Conservation (phyloP, 1,139 yeast genomes). For the Diutina neorugosa region DNA sequence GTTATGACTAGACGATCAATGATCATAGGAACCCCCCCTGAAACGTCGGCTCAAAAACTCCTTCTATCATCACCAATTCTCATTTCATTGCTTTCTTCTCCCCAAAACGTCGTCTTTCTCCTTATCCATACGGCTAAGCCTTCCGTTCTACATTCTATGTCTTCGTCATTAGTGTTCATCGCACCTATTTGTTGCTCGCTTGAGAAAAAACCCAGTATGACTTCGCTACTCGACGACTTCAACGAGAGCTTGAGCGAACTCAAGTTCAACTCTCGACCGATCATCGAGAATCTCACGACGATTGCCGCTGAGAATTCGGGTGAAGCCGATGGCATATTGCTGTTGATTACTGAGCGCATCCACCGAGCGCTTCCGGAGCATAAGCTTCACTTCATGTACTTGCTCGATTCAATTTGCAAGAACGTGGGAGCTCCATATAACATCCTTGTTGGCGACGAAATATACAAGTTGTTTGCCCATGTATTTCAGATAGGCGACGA, state of each 20-base stretch:
- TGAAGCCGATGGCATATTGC: constrained; percentile 66
- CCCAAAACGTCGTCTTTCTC: too few relatives aligned
- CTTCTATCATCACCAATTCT: too few relatives aligned
- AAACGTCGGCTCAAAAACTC: too few relatives aligned
- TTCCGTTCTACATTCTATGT: too few relatives aligned
- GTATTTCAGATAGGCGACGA: constrained; percentile 74
- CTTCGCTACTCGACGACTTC: constrained; percentile 36
- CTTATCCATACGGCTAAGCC: too few relatives aligned
- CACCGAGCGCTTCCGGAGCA: constrained; percentile 54
- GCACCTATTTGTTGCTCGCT: not conserved
- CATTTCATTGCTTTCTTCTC: too few relatives aligned
- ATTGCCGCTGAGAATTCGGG: constrained; percentile 77
- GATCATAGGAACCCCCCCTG: too few relatives aligned
- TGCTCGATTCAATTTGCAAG: constrained; percentile 88
- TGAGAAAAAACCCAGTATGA: not conserved
- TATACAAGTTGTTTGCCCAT: constrained; percentile 58
- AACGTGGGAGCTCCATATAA: constrained; percentile 86
- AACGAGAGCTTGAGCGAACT: constrained; percentile 57
- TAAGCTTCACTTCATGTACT: constrained; percentile 71
- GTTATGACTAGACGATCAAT: too few relatives aligned
- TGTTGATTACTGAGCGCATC: constrained; percentile 55
- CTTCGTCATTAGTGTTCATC: not conserved
- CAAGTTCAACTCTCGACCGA: constrained; percentile 83
- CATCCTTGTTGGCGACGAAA: constrained; percentile 51
- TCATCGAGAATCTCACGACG: constrained; percentile 74